phyloP scores from a whole-genome alignment of 2,329 filamentous ascomycete species.

The Arthrocladium fulminans region DNA sequence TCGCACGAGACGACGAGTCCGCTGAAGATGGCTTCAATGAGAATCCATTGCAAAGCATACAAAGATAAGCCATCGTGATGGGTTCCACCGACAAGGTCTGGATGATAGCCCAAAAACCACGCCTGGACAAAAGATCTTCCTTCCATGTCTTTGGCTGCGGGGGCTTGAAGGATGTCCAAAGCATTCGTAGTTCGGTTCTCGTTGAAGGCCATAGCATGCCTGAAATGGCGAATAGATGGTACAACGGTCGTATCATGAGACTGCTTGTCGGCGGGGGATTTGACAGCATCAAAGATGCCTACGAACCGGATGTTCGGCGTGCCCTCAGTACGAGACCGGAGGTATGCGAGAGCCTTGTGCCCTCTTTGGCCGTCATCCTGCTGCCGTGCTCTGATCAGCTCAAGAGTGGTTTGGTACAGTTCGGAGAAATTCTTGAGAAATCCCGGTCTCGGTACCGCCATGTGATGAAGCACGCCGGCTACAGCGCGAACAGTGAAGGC shows the following conservation, averaged over 20 bases:
- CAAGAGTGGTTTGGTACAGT: slow-evolving; percentile 25
- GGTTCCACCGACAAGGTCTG: slow-evolving; percentile 32
- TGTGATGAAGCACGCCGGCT: slow-evolving; percentile 31
- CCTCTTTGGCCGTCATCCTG: slow-evolving; percentile 19
- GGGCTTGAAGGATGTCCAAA: slow-evolving; percentile 23
- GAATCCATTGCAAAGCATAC: slow-evolving; percentile 38
- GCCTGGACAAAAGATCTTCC: slow-evolving; percentile 29
- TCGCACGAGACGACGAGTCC: slow-evolving; percentile 26
- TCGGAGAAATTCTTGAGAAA: slow-evolving; percentile 24
- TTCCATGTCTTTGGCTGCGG: slow-evolving; percentile 16
- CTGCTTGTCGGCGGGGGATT: slow-evolving; percentile 22
- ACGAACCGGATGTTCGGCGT: slow-evolving; percentile 31
- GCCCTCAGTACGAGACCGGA: slow-evolving; percentile 15
- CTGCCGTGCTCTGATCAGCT: slow-evolving; percentile 17
- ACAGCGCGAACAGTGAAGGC: slow-evolving; percentile 35
- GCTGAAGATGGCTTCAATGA: slow-evolving; percentile 28
- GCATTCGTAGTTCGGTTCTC: slow-evolving; percentile 27
- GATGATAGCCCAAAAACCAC: slow-evolving; percentile 34
- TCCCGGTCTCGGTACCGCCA: slow-evolving; percentile 21
- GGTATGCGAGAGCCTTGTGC: slow-evolving; percentile 15
- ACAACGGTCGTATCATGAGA: slow-evolving; percentile 28
- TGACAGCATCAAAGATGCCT: slow-evolving; percentile 33
- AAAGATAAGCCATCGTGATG: slow-evolving; percentile 32
- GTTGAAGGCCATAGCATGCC: slow-evolving; percentile 34
- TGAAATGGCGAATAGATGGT: slow-evolving; percentile 28